Percentiles rank a stretch among this genome's conserved stretches.
Evolutionary conservation across 495 filamentous ascomycete species (phyloP).

Genomic region (Eremomyces bilateralis): DNA sequence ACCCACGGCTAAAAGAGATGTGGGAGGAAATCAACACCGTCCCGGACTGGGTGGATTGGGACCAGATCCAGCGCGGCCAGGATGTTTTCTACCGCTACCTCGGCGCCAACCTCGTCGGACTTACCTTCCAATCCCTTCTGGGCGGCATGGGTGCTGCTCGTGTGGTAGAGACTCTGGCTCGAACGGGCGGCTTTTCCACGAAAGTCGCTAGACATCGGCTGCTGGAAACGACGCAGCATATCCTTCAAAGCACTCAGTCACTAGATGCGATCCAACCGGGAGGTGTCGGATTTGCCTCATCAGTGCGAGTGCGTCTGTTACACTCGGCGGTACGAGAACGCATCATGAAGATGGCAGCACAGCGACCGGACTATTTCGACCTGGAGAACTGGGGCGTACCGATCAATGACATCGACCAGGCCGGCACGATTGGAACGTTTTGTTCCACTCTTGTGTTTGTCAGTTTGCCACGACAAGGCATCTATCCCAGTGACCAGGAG

Average conservation of each 20-base stretch:
- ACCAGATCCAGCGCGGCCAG: conserved; percentile 50
- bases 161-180: conserved; percentile 51
- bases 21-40: conserved; percentile 50
- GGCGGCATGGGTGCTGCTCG: conserved; percentile 34
- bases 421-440: conserved; percentile 49
- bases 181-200: conserved; percentile 59
- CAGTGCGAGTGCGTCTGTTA: conserved; percentile 51
- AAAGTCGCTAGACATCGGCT: conserved; percentile 46
- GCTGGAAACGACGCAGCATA: conserved; percentile 55
- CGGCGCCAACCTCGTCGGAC: conserved; percentile 35
- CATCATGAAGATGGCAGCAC: conserved; percentile 34
- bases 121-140: conserved; percentile 43
- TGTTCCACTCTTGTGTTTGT: conserved; percentile 44
- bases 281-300: conserved; percentile 43
- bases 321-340: conserved; percentile 48
- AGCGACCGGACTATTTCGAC: conserved; percentile 40
- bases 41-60: conserved; percentile 67
- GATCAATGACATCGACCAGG: conserved; percentile 53
- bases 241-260: conserved; percentile 46
- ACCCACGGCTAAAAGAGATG: conserved; percentile 34
- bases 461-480: conserved; percentile 48
- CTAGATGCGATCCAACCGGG: conserved; percentile 43
- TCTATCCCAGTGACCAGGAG: conserved; percentile 40
- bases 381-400: conserved; percentile 37
- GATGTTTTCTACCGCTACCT: conserved; percentile 39